Conservation (phyloP, 345 rosid genomes). For the Eucalyptus globulus region DNA sequence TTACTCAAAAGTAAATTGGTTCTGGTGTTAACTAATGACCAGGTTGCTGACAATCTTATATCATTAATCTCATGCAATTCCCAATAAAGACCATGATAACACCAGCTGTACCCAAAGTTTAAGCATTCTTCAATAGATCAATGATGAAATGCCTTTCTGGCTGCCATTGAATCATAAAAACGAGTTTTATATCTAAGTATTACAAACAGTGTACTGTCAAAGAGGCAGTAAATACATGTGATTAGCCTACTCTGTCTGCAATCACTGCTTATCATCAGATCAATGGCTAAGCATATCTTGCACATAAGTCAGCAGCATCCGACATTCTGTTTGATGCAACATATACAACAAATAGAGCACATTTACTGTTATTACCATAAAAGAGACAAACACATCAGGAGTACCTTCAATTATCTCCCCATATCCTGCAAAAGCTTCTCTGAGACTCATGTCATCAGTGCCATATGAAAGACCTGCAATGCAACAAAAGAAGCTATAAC, state of each 20-base stretch:
- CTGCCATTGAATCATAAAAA: background rate
- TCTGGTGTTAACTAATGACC: background rate
- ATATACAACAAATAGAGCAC: background rate
- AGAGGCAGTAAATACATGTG: background rate
- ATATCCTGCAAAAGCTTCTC: slow-evolving; percentile 62
- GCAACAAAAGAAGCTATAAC: background rate
- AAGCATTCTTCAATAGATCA: background rate
- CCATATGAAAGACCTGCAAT: slow-evolving; percentile 53
- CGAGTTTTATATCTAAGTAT: background rate
- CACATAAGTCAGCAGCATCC: background rate
- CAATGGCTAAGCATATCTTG: background rate
- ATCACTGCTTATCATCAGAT: background rate
- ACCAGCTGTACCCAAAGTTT: background rate
- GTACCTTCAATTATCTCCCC: slow-evolving; percentile 75
- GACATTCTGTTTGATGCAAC: background rate
- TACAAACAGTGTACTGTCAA: background rate
- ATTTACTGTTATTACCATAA: background rate
- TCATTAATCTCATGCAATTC: background rate
- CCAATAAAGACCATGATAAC: background rate
- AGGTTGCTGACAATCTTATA: background rate
- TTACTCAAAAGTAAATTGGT: background rate
- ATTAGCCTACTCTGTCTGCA: background rate
- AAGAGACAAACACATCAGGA: background rate
- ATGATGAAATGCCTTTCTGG: background rate
- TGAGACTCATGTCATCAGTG: slow-evolving; percentile 54